Percentiles rank a stretch among this genome's conserved stretches.
phyloP scores from a whole-genome alignment of 2,329 filamentous ascomycete species.

The Corniculantispora saksenae region DNA sequence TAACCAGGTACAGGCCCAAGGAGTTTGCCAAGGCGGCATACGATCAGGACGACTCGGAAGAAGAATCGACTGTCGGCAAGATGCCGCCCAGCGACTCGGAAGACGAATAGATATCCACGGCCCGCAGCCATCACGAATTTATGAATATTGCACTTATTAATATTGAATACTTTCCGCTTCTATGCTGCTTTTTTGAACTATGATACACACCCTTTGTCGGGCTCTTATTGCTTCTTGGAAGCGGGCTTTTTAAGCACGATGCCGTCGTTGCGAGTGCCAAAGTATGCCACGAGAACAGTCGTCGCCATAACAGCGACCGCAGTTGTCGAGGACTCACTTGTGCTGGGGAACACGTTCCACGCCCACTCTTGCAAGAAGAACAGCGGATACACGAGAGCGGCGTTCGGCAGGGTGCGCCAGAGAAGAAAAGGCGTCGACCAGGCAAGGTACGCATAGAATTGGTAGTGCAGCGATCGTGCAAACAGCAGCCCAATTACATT shows the following conservation, averaged over 20 bases:
- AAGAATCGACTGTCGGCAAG: slow-evolving; percentile 78
- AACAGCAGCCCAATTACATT: slow-evolving; percentile 81
- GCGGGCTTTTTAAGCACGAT: slow-evolving; percentile 22
- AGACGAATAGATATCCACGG: slow-evolving; percentile 51
- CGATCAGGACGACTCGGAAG: slow-evolving; percentile 67
- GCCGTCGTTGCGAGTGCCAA: slow-evolving; percentile 51
- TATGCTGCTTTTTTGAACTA: background rate
- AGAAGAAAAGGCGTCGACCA: slow-evolving; percentile 88
- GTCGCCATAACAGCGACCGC: slow-evolving; percentile 72
- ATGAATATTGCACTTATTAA: slow-evolving; percentile 32
- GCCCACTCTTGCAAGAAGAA: slow-evolving; percentile 87
- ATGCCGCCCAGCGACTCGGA: slow-evolving; percentile 83
- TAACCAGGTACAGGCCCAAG: slow-evolving; percentile 62
- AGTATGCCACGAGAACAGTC: slow-evolving; percentile 65
- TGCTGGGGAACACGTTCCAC: slow-evolving; percentile 93
- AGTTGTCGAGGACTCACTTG: slow-evolving; percentile 51
- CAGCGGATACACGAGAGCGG: slow-evolving; percentile 64
- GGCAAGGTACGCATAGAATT: slow-evolving; percentile 89
- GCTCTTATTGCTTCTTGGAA: slow-evolving; percentile 24
- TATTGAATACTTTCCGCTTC: background rate
- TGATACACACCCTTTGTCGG: background rate
- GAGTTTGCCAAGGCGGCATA: slow-evolving; percentile 71
- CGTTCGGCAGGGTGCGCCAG: slow-evolving; percentile 73
- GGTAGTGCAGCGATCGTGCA: slow-evolving; percentile 87
- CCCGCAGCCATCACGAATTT: slow-evolving; percentile 20